These are phyloP conservation scores for Picochlorum costavermella DNA, from an alignment of 139 green algal genomes.

Conservation along the genomic window DNA sequence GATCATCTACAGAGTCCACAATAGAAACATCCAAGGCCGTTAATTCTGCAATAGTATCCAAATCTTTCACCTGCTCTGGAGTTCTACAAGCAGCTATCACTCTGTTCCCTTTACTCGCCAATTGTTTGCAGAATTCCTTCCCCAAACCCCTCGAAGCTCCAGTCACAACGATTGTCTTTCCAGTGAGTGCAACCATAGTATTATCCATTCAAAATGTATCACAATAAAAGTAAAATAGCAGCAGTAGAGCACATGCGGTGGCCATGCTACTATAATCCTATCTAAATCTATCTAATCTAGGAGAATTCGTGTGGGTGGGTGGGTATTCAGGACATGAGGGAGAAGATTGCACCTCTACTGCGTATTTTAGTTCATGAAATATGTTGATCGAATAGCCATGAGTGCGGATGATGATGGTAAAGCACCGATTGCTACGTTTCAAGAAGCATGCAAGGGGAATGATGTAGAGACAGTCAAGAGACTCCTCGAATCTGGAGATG, in stretches of 20 bases:
- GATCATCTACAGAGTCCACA: conserved; percentile 7
- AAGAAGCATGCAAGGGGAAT: conserved; percentile 9
- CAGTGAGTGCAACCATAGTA: conserved; percentile 3
- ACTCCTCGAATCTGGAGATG: conserved; percentile 41
- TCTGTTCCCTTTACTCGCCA: conserved; percentile 18
- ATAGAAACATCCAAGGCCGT: conserved; percentile 13
- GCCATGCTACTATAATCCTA: too few species aligned
- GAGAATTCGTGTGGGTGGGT: too few species aligned
- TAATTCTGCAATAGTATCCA: conserved; percentile 3
- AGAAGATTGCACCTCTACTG: too few species aligned
- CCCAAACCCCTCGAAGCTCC: conserved; percentile 15
- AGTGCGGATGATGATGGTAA: too few species aligned
- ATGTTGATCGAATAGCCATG: too few species aligned
- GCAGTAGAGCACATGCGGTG: too few species aligned
- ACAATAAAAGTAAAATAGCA: too few species aligned
- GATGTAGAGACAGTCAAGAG: conserved; percentile 20
- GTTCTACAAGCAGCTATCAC: conserved; percentile 19
- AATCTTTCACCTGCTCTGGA: conserved; percentile 15
- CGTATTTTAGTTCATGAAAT: too few species aligned
- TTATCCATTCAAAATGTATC: not conserved
- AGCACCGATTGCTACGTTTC: too few species aligned
- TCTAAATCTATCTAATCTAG: too few species aligned
- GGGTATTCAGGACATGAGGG: too few species aligned
- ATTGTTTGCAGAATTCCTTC: conserved; percentile 21
- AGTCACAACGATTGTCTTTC: conserved; percentile 23